Evolutionary conservation across 75 land plant genomes (phyloP).

Genomic region (Larix kaempferi): DNA sequence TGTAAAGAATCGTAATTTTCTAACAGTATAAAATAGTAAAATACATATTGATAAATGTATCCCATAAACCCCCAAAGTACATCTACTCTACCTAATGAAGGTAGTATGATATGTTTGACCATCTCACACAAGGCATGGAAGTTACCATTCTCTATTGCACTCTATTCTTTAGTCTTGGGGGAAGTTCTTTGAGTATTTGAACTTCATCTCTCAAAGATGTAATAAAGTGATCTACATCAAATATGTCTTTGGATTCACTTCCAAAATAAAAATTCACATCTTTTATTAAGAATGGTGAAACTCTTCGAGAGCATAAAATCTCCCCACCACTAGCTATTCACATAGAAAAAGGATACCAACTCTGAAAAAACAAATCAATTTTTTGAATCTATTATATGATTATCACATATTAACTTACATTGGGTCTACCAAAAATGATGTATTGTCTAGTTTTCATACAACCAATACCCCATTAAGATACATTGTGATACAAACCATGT

Average conservation of each 20-base stretch:
- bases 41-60: too few relatives aligned
- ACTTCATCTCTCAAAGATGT: conserved; percentile 33
- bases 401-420: conserved; percentile 31
- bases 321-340: background rate
- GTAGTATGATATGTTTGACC: conserved; percentile 50
- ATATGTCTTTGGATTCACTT: conserved; percentile 48
- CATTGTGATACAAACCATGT: conserved; percentile 82
- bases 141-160: background rate
- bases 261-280: background rate
- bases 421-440: conserved; percentile 88
- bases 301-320: background rate
- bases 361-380: background rate
- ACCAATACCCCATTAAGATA: conserved; percentile 70
- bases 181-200: conserved; percentile 26
- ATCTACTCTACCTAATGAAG: conserved; percentile 19
- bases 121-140: conserved; percentile 40
- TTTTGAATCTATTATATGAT: too few relatives aligned
- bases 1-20: too few relatives aligned
- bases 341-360: background rate
- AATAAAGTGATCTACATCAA: conserved; percentile 39
- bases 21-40: too few relatives aligned
- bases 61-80: too few relatives aligned
- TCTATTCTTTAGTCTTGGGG: conserved; percentile 12
- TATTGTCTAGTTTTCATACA: conserved; percentile 80
- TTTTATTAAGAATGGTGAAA: background rate